These are phyloP conservation scores for Lathyrus aphaca DNA, from an alignment of 306 rosid genomes.

Conservation along the genomic window DNA sequence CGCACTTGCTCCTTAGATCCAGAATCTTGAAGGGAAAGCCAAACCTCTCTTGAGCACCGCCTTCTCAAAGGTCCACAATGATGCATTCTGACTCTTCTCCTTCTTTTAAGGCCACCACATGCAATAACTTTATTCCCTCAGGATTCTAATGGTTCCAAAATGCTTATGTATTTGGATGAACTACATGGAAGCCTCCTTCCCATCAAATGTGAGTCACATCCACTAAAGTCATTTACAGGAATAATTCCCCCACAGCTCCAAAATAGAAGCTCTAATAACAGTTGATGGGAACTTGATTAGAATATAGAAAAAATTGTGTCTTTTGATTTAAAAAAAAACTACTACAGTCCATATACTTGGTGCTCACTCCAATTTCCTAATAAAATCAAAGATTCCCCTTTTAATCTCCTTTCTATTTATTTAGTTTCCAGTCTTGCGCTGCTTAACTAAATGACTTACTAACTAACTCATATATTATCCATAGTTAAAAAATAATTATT, in stretches of 20 bases:
- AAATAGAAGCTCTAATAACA: not conserved
- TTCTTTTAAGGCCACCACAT: constrained; percentile 1
- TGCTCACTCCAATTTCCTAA: constrained; percentile 10
- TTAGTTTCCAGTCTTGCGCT: not conserved
- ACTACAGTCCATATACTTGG: not conserved
- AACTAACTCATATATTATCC: too few species aligned
- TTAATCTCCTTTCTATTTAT: constrained; percentile 2
- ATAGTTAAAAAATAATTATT: too few species aligned
- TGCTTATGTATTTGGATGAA: not conserved
- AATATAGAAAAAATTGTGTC: not conserved
- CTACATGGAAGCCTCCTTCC: not conserved
- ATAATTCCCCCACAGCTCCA: not conserved
- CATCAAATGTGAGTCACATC: not conserved
- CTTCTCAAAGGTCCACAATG: not conserved
- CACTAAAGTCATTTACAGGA: not conserved
- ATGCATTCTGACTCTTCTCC: not conserved
- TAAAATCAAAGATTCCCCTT: not conserved
- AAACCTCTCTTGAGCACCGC: not conserved
- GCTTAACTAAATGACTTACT: not conserved
- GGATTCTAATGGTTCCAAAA: not conserved
- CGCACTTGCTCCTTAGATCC: not conserved
- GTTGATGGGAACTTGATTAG: not conserved
- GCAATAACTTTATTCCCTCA: not conserved
- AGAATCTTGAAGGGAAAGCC: not conserved
- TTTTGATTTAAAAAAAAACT: constrained; percentile 14